Evolutionary conservation across 83 land plant genomes (phyloP).

Genomic region (Picea abies): DNA sequence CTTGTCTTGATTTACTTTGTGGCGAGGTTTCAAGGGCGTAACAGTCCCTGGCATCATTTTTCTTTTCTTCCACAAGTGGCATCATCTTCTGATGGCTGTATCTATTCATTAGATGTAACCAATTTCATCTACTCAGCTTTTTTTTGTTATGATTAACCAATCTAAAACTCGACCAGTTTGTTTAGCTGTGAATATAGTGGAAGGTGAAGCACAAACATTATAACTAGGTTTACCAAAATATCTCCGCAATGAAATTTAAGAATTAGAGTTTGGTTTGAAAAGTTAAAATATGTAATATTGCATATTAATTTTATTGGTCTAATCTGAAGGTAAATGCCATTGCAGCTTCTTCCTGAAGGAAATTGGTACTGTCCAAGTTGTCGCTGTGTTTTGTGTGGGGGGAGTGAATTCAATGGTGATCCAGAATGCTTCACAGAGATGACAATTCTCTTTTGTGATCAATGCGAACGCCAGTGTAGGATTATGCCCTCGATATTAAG

Average conservation of each 20-base stretch:
- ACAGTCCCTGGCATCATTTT: background rate
- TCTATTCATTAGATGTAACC: background rate
- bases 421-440: conserved; percentile 20
- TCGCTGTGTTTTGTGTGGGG: conserved; percentile 72
- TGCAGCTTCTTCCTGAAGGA: conserved; percentile 65
- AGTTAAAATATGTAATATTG: too few relatives aligned
- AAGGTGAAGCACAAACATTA: background rate
- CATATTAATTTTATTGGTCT: background rate
- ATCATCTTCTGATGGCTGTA: background rate
- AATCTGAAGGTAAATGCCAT: background rate
- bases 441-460: conserved; percentile 56
- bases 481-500: background rate
- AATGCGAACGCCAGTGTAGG: conserved; percentile 87
- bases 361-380: conserved; percentile 94
- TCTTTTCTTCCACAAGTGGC: background rate
- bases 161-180: background rate
- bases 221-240: background rate
- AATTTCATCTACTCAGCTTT: background rate
- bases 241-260: background rate
- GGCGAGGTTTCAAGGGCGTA: background rate
- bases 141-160: background rate
- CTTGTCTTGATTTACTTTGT: background rate
- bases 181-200: background rate
- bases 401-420: conserved; percentile 31
- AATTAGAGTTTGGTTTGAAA: background rate